Conservation (phyloP, 805 yeast species). For the Citeromyces nyonsensis region DNA sequence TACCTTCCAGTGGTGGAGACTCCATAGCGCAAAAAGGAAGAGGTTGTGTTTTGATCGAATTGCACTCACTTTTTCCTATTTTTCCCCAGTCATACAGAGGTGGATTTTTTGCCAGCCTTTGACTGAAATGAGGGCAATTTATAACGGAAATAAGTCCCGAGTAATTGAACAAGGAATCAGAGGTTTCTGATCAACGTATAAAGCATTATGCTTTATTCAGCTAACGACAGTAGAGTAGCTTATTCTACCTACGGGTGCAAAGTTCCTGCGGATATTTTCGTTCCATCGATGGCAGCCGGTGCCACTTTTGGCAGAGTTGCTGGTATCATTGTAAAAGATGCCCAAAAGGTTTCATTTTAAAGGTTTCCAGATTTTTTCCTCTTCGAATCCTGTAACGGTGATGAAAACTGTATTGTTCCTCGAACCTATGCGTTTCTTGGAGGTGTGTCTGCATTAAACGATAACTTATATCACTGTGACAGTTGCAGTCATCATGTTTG, state of each 20-base stretch:
- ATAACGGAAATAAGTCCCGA: too few relatives aligned
- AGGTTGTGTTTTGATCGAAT: too few relatives aligned
- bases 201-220: too few relatives aligned
- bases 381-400: slow-evolving; percentile 19
- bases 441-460: slow-evolving; percentile 89
- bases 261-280: slow-evolving; percentile 96
- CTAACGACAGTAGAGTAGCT: too few relatives aligned
- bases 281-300: slow-evolving; percentile 95
- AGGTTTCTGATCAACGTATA: too few relatives aligned
- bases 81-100: too few relatives aligned
- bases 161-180: too few relatives aligned
- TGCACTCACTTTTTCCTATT: too few relatives aligned
- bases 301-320: slow-evolving; percentile 86
- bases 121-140: too few relatives aligned
- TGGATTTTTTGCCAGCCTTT: too few relatives aligned
- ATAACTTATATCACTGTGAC: slow-evolving; percentile 87
- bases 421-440: slow-evolving; percentile 95
- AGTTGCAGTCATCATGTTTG: slow-evolving; percentile 91
- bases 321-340: slow-evolving; percentile 53
- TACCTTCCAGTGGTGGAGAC: not conserved
- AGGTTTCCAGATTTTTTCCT: slow-evolving; percentile 17
- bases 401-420: slow-evolving; percentile 56
- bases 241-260: slow-evolving; percentile 86
- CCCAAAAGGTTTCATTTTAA: too few relatives aligned
- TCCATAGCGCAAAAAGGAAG: not conserved